Base-by-base conservation (phyloP, 176 grass and related monocot species). In the Areca catechu region DNA sequence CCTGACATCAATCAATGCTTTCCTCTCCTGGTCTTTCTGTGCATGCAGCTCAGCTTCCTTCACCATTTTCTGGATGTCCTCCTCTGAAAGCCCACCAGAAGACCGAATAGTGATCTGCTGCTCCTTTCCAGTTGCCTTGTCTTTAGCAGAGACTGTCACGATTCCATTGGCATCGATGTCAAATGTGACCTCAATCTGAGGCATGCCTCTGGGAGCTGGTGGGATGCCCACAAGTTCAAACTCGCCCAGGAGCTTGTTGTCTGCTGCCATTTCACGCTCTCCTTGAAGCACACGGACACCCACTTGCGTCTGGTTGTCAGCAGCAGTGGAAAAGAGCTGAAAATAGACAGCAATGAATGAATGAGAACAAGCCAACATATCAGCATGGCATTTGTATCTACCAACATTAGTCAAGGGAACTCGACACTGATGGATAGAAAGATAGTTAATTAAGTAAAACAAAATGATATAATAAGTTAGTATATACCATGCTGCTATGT, bases 81-180 rank as follows among this genome's bases (percentile, higher is more conserved):
- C 74, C 27, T 89, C 81, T 12, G 81, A 89, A 12, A 89, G 74
- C 5, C 86, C 86, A n/a, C 86, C 76, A 19, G 86, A 89, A 15
- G 86, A 89, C 17, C 86, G 65, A 20, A 89, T 85, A 24, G 81
- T 89, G 48, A 89, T 89, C 48, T 89, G 77, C 47, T 89, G 86
- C 69, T 89, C 86, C 53, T 89, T 89, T 0, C 74, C 74, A 0
- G 81, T 89, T n/a, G 86, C 77, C 61, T 89, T 89, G 21, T 89
- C 86, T 70, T 89, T 89, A 7, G 86, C 86, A 29, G 81, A 78
- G n/a, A 89, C 86, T 0, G 73, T 89, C n/a, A 89, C 86, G 2
- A 89, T 89, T 21, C 86, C 81, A 19, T 84, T 89, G 37, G 86
- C 86, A 47, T 89, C 86, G 4, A 89, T 84, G 51, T 89, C 86